Evolutionary conservation across 148 eudicot genomes (phyloP).

Genomic region (Rhododendron ferrugineum): DNA sequence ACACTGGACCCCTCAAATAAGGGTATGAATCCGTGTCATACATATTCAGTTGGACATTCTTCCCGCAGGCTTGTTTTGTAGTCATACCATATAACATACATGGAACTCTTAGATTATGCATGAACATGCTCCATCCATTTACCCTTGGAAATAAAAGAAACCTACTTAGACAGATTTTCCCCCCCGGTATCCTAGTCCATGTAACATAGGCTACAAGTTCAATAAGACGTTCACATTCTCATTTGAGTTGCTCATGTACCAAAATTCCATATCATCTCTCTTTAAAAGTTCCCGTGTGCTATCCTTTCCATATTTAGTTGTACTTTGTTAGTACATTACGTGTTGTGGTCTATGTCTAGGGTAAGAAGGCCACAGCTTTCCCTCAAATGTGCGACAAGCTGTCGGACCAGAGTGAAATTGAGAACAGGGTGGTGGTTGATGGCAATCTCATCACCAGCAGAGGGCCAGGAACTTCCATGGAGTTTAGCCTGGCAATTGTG

Average conservation of each 20-base stretch:
- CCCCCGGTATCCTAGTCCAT: background rate
- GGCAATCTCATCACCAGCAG: slow-evolving; percentile 94
- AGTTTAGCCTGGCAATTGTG: slow-evolving; percentile 72
- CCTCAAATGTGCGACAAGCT: slow-evolving; percentile 91
- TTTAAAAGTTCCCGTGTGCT: background rate
- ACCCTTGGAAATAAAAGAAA: background rate
- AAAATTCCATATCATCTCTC: background rate
- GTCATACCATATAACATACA: background rate
- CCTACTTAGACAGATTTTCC: background rate
- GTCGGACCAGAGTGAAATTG: slow-evolving; percentile 64
- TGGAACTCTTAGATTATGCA: background rate
- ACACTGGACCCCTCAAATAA: background rate
- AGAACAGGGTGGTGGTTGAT: slow-evolving; percentile 83
- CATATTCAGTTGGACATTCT: background rate
- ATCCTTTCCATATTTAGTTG: background rate
- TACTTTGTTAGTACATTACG: background rate
- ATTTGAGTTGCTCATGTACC: background rate
- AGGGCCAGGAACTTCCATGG: slow-evolving; percentile 93
- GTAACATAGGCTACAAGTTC: background rate
- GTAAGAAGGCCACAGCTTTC: slow-evolving; percentile 88
- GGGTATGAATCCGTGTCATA: background rate
- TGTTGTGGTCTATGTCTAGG: slow-evolving; percentile 37
- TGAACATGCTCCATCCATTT: background rate
- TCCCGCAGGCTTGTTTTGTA: background rate
- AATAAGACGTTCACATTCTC: background rate